Evolutionary conservation across 768 basidiomycete genomes (phyloP), one percentile per base, ranked within the genome.

Genomic region (Pleurotus ostreatus): DNA sequence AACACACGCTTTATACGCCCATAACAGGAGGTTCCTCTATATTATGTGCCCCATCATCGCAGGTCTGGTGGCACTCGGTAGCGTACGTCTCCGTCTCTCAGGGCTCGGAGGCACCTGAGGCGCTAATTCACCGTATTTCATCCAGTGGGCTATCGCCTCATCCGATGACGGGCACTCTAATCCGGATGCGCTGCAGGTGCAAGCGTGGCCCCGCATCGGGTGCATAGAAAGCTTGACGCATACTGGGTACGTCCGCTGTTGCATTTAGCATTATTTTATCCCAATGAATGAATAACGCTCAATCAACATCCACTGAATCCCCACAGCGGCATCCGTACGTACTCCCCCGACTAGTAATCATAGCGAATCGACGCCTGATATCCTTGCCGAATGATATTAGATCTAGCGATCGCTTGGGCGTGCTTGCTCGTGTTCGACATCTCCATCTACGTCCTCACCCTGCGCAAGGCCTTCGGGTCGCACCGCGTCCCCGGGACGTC

Each of bases 1-100:
- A 7, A 75, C 71, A 47, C 74, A 74, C 54, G 78, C 78, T 7
- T 61, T 79, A 5, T 79, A 75, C 55, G 68, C 68, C n/a, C 68
- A 71, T 8, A 72, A 61, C 25, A 62, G 61, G 13, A 57, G 45
- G 9, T 65, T 77, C 34, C 62, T 77, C 9, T 61, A 55, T 0
- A 55, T 72, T 6, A 69, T 62, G 23, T 9, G 72, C n/a, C 46
- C 48, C n/a, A 58, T 73, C 5, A 62, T 69, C 0, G 22, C 62
- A 6, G 55, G 53, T 11, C 65, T 61, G 0, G 59, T 72, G 37
- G 56, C 55, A 1, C 58, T 74, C 49, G 71, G 68, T n/a, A 66
- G 68, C 22, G 74, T 45, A 2, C 11, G 34, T 51, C 8, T 34
- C 30, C 30, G 11, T 2, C 8, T 2, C 9, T 11, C 9, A 2